Evolutionary conservation across 2,329 filamentous ascomycete species (phyloP), one percentile per base, ranked within the genome.

Genomic region (Dactylellina sp.): DNA sequence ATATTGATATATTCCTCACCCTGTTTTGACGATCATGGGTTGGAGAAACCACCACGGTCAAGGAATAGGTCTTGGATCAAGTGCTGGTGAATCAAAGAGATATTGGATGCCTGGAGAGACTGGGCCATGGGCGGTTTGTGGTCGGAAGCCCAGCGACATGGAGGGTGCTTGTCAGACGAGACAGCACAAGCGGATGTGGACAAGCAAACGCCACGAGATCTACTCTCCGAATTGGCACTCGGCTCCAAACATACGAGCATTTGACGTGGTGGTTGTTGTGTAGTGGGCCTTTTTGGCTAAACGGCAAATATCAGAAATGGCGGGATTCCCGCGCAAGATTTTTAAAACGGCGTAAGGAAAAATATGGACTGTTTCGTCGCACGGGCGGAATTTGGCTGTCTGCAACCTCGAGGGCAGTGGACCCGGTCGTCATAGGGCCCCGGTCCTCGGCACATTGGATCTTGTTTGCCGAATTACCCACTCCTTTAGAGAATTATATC

Each of bases 261-360:
- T 12, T 18, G 39, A 24, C n/a, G 16, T 22, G 7, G 9, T 28
- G 44, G 32, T 22, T 35, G 16, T 25, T 35, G 39, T 28, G 57
- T 49, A 42, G 39, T 56, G 56, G 50, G 56, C 65, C 65, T 62
- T 71, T 71, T 46, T 71, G 65, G 65, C 65, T 71, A 71, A 71
- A 71, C 46, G 55, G 56, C 12, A 57, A 57, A 71, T 62, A n/a
- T 56, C 14, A 14, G 16, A 16, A 20, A 53, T 52, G 46, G 47
- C 24, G 16, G 37, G 61, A 39, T 35, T 32, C 28, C 9, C 4
- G 28, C 28, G 28, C 28, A 32, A 32, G 9, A 4, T 5, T 4
- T 32, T 32, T 9, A 32, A 32, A 9, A 5, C 28, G 5, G 28
- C 28, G 22, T 42, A 35, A 46, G 42, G 14, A 39, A 28, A 14